Conservation (phyloP, 495 filamentous ascomycete genomes). For the Neurospora sp. region DNA sequence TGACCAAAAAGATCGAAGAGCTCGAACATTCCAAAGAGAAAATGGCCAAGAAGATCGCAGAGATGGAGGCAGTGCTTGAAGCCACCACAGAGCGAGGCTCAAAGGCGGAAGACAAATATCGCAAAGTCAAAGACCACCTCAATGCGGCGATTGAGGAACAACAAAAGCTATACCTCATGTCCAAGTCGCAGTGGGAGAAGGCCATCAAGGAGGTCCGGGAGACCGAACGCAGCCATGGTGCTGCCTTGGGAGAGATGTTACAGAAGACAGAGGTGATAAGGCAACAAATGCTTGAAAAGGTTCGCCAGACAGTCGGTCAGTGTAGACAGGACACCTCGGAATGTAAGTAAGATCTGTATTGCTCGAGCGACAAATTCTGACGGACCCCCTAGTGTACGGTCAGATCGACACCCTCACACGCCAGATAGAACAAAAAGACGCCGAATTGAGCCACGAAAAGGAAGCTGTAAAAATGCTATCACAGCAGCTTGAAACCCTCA, state of each 20-base stretch:
- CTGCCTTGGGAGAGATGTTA: constrained; percentile 15
- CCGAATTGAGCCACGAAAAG: constrained; percentile 20
- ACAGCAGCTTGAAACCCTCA: constrained; percentile 17
- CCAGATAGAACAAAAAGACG: constrained; percentile 19
- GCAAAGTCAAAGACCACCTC: constrained; percentile 18
- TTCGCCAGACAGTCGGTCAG: constrained; percentile 17
- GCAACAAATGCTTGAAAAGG: constrained; percentile 22
- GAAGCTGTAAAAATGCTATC: constrained; percentile 13
- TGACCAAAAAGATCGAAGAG: constrained; percentile 15
- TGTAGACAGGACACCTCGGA: constrained; percentile 15
- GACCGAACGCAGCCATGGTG: constrained; percentile 9
- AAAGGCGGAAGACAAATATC: constrained; percentile 21
- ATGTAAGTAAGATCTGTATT: constrained; percentile 12
- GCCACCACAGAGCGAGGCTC: constrained; percentile 9
- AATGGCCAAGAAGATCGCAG: constrained; percentile 11
- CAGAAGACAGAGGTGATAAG: constrained; percentile 21
- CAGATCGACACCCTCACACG: constrained; percentile 15
- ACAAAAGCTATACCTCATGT: constrained; percentile 24
- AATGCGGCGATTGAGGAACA: constrained; percentile 32
- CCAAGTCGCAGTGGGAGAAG: constrained; percentile 19
- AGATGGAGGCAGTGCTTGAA: constrained; percentile 14
- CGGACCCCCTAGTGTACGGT: constrained; percentile 15
- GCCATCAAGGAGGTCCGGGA: constrained; percentile 15
- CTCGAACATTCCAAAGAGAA: constrained; percentile 13
- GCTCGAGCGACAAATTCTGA: background rate